phyloP scores from a whole-genome alignment of 495 filamentous ascomycete species.

The Penicillium cosmopolitanum region DNA sequence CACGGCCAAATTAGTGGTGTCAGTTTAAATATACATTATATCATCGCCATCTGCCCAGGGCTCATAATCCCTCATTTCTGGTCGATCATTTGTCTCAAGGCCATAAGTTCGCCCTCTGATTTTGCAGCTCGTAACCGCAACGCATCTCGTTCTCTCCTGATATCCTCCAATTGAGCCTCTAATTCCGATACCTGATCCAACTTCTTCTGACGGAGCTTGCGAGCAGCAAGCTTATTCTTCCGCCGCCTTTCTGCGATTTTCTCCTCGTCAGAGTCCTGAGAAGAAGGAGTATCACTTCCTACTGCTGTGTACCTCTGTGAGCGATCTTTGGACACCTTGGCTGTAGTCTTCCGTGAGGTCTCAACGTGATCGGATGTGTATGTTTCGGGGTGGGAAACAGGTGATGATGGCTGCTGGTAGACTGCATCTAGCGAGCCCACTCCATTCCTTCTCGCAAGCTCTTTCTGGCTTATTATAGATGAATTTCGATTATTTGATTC shows the following conservation, averaged over 20 bases:
- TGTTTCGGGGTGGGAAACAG: background rate
- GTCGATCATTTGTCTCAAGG: constrained; percentile 13
- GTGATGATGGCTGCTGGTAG: background rate
- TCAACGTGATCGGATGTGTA: background rate
- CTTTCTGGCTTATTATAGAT: background rate
- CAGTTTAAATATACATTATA: background rate
- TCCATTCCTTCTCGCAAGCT: background rate
- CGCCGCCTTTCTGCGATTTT: constrained; percentile 9
- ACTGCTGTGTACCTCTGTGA: background rate
- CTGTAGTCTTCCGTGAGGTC: background rate
- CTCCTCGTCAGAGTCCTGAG: constrained; percentile 17
- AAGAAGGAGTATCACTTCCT: constrained; percentile 11
- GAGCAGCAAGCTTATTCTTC: constrained; percentile 15
- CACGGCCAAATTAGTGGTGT: background rate
- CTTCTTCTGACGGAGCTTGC: constrained; percentile 13
- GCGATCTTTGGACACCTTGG: background rate
- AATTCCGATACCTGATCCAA: constrained; percentile 14
- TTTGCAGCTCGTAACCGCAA: constrained; percentile 14
- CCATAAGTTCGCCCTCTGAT: constrained; percentile 14
- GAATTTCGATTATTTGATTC: background rate
- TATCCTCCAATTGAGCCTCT: constrained; percentile 11
- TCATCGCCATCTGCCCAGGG: background rate
- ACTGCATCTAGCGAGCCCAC: background rate
- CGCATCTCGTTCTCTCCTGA: constrained; percentile 13
- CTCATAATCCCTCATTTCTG: background rate